These are phyloP conservation scores for Erodium moschatum DNA, from an alignment of 441 rosid species.

Conservation along the genomic window DNA sequence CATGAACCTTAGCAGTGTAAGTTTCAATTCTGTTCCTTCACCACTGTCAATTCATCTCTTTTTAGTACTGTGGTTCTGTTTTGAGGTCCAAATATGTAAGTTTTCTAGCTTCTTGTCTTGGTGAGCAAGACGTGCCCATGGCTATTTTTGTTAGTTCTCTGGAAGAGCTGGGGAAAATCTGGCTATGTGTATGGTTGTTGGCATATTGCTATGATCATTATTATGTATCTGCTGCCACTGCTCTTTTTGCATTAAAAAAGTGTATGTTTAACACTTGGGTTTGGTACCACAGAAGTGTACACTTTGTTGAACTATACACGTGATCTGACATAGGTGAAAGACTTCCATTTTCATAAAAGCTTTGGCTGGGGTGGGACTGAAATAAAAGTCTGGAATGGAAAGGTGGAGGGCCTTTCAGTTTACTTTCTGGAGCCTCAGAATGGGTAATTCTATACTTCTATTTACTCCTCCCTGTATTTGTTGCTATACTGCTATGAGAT, in stretches of 20 bases:
- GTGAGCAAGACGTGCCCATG: neutral
- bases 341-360: constrained; percentile 54
- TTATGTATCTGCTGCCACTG: neutral
- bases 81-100: neutral
- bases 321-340: constrained; percentile 48
- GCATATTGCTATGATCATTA: neutral
- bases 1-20: constrained; percentile 64
- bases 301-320: neutral
- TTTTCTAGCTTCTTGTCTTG: constrained; percentile 20
- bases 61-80: constrained; percentile 6
- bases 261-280: neutral
- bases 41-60: constrained; percentile 9
- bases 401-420: constrained; percentile 86
- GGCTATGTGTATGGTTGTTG: neutral
- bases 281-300: neutral
- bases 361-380: constrained; percentile 82
- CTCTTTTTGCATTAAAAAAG: neutral
- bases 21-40: constrained; percentile 26
- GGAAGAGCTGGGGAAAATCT: neutral
- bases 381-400: constrained; percentile 86
- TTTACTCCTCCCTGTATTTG: neutral
- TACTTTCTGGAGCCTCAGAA: constrained; percentile 90
- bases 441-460: constrained; percentile 39
- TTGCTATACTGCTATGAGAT: neutral
- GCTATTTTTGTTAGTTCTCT: neutral